phyloP scores from a whole-genome alignment of 257 asterid genomes.

The Linaria vulgaris region DNA sequence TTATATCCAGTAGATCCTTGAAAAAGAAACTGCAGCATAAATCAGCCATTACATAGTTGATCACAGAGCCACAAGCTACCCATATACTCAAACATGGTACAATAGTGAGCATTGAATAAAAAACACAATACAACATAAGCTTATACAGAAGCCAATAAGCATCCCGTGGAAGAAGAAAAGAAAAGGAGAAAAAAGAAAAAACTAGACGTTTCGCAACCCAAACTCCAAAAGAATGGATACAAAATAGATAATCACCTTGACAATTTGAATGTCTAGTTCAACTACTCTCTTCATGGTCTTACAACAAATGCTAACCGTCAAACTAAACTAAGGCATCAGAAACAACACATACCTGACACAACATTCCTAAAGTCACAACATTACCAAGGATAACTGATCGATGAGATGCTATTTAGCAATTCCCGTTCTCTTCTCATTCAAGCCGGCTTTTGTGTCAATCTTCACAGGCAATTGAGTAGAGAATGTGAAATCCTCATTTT shows the following conservation, averaged over 20 bases:
- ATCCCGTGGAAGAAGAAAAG: too few relatives aligned
- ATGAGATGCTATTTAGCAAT: constrained; percentile 12
- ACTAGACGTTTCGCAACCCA: too few relatives aligned
- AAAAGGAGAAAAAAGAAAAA: too few relatives aligned
- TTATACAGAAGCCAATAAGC: too few relatives aligned
- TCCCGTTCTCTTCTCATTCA: constrained; percentile 32
- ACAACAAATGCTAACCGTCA: constrained; percentile 9
- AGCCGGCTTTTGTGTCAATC: constrained; percentile 49
- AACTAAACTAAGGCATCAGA: constrained; percentile 13
- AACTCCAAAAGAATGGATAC: background rate
- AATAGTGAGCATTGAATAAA: too few relatives aligned
- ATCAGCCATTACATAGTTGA: too few relatives aligned
- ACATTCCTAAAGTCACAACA: constrained; percentile 17
- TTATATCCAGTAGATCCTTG: too few relatives aligned
- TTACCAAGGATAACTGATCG: constrained; percentile 12
- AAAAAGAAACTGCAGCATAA: too few relatives aligned
- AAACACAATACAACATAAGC: too few relatives aligned
- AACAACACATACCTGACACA: constrained; percentile 6
- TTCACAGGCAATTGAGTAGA: constrained; percentile 57
- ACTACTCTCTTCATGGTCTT: background rate
- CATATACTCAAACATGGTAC: too few relatives aligned
- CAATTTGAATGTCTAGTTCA: background rate
- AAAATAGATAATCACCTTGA: background rate
- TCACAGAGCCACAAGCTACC: too few relatives aligned
- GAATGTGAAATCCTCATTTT: constrained; percentile 31